These are phyloP conservation scores for Epichloe gansuensis DNA, from an alignment of 2,329 filamentous ascomycete species.

Conservation along the genomic window DNA sequence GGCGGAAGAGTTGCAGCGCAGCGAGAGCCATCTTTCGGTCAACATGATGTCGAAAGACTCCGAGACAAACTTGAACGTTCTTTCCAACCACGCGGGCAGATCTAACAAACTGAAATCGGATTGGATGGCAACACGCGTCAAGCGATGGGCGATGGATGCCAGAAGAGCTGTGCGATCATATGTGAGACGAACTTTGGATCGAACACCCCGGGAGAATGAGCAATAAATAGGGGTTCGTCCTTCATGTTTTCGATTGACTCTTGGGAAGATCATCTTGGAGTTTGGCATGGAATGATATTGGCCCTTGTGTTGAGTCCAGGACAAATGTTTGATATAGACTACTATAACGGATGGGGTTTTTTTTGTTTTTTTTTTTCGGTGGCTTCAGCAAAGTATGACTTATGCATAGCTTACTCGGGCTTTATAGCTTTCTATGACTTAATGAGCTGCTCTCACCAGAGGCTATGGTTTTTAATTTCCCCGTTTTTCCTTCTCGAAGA, in stretches of 20 bases:
- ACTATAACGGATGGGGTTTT: too few relatives aligned
- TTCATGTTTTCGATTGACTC: slow-evolving; percentile 1
- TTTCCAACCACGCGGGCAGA: slow-evolving; percentile 1
- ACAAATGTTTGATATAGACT: not conserved
- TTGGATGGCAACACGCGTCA: slow-evolving; percentile 16
- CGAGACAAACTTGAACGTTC: slow-evolving; percentile 1
- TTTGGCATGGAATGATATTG: not conserved
- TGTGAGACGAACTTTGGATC: slow-evolving; percentile 20
- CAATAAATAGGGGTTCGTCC: not conserved
- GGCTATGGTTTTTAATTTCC: not conserved
- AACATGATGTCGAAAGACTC: slow-evolving; percentile 2
- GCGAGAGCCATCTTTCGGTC: slow-evolving; percentile 3
- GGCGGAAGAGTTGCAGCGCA: slow-evolving; percentile 4
- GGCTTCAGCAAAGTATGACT: not conserved
- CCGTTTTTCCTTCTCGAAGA: not conserved
- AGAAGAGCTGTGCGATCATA: slow-evolving; percentile 21
- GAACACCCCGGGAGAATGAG: slow-evolving; percentile 13
- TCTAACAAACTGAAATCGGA: slow-evolving; percentile 7
- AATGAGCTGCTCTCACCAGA: not conserved
- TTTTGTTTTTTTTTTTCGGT: too few relatives aligned
- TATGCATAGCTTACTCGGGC: not conserved
- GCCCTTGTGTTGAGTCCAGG: not conserved
- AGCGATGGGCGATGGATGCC: slow-evolving; percentile 22
- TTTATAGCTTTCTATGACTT: not conserved
- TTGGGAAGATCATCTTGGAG: slow-evolving; percentile 3